Evolutionary conservation across 768 basidiomycete species (phyloP).

Genomic region (Rhodotorula sphaerocarpa): DNA sequence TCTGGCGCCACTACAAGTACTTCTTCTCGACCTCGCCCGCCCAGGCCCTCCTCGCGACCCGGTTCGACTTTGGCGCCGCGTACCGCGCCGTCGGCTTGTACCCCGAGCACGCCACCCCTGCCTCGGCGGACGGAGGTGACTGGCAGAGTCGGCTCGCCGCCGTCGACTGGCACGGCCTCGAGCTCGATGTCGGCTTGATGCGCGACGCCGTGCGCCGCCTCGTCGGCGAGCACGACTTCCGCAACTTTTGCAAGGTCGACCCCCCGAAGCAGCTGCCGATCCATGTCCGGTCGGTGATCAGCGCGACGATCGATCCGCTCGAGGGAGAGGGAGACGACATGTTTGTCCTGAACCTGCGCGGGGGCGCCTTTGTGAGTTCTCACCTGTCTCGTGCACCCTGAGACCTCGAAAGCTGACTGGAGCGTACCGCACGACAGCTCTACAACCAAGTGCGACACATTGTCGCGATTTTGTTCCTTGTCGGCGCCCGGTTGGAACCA

Average conservation of each 20-base stretch:
- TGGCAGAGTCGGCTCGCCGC: constrained; percentile 17
- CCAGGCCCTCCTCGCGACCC: constrained; percentile 39
- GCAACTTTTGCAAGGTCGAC: constrained; percentile 90
- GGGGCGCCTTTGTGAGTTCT: constrained; percentile 31
- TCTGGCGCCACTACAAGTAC: constrained; percentile 90
- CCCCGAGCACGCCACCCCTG: constrained; percentile 1
- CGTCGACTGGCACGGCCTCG: constrained; percentile 22
- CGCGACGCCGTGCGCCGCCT: constrained; percentile 61
- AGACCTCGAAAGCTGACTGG: too few species aligned
- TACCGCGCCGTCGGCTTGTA: constrained; percentile 13
- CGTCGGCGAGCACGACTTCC: constrained; percentile 85
- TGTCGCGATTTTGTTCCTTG: constrained; percentile 79
- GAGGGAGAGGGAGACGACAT: constrained; percentile 29
- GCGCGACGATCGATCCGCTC: constrained; percentile 57
- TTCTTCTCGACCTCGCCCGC: constrained; percentile 60
- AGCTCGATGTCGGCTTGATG: constrained; percentile 67
- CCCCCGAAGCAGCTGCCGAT: constrained; percentile 78
- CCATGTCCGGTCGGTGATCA: constrained; percentile 61
- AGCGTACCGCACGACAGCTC: too few species aligned
- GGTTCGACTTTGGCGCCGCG: constrained; percentile 29
- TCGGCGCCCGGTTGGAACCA: constrained; percentile 69
- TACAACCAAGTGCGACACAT: constrained; percentile 96
- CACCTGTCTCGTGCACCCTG: too few species aligned
- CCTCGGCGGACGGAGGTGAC: too few species aligned
- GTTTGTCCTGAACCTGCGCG: constrained; percentile 31